phyloP scores from a whole-genome alignment of 2,329 filamentous ascomycete genomes.

The Rutstroemia sp. region DNA sequence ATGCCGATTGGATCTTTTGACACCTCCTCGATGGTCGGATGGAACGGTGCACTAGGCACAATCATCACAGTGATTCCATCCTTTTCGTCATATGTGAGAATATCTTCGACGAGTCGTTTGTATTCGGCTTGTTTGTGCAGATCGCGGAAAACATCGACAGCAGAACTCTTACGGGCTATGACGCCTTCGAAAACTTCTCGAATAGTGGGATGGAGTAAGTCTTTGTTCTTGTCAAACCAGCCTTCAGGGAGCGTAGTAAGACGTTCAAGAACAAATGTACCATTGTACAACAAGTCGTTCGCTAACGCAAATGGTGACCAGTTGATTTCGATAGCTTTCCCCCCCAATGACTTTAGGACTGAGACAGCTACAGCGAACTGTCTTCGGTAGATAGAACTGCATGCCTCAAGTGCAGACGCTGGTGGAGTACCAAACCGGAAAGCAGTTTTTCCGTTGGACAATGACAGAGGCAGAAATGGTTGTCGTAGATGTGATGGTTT shows the following conservation, averaged over 20 bases:
- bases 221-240: conserved; percentile 39
- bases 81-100: conserved; percentile 28
- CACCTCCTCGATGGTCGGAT: conserved; percentile 41
- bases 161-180: conserved; percentile 32
- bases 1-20: conserved; percentile 40
- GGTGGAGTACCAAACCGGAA: conserved; percentile 46
- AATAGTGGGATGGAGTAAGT: conserved; percentile 42
- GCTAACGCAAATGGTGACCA: conserved; percentile 41
- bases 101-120: conserved; percentile 34
- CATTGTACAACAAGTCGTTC: conserved; percentile 44
- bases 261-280: conserved; percentile 44
- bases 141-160: conserved; percentile 42
- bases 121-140: conserved; percentile 38
- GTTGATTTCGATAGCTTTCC: conserved; percentile 27
- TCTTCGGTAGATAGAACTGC: conserved; percentile 33
- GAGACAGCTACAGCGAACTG: conserved; percentile 37
- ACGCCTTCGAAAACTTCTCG: conserved; percentile 36
- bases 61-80: conserved; percentile 35
- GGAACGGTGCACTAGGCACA: conserved; percentile 43
- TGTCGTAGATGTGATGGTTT: conserved; percentile 21
- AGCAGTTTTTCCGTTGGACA: conserved; percentile 21
- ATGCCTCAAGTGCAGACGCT: conserved; percentile 34
- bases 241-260: conserved; percentile 35
- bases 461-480: neutral
- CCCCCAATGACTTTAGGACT: conserved; percentile 33